A percentile compares a stretch with the other conserved stretches of the same genome.
Evolutionary conservation across 1,139 yeast genomes (phyloP).

Genomic region (Yamadazyma pseudoaaseri): DNA sequence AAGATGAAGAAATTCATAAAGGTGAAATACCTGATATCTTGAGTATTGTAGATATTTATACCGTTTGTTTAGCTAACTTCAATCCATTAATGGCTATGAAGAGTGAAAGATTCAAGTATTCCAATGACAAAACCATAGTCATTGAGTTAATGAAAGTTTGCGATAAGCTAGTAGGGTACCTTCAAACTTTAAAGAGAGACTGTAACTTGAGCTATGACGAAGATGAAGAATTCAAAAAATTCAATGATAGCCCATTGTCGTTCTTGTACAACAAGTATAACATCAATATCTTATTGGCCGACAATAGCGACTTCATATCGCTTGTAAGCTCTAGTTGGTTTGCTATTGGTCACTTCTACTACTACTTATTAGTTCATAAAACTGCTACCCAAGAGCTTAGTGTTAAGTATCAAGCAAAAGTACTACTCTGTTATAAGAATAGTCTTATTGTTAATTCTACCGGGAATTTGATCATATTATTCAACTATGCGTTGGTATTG

Average conservation of each 20-base stretch:
- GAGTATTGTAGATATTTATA: conserved; percentile 35
- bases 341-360: conserved; percentile 34
- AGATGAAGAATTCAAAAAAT: conserved; percentile 16
- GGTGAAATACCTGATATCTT: conserved; percentile 36
- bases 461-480: conserved; percentile 30
- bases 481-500: conserved; percentile 38
- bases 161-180: conserved; percentile 22
- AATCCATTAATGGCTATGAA: conserved; percentile 34
- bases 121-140: conserved; percentile 22
- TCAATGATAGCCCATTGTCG: conserved; percentile 22
- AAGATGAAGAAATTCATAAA: conserved; percentile 32
- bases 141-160: conserved; percentile 19
- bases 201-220: conserved; percentile 31
- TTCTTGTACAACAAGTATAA: conserved; percentile 41
- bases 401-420: conserved; percentile 16
- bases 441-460: conserved; percentile 41
- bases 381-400: conserved; percentile 25
- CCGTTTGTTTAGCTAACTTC: conserved; percentile 34
- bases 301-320: conserved; percentile 29
- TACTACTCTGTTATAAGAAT: conserved; percentile 30
- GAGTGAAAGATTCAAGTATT: conserved; percentile 25
- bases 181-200: conserved; percentile 21
- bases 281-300: conserved; percentile 29
- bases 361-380: conserved; percentile 28
- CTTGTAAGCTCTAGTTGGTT: conserved; percentile 40